These are phyloP conservation scores for Amanita molliuscula DNA, from an alignment of 768 basidiomycete genomes.

Conservation along the genomic window DNA sequence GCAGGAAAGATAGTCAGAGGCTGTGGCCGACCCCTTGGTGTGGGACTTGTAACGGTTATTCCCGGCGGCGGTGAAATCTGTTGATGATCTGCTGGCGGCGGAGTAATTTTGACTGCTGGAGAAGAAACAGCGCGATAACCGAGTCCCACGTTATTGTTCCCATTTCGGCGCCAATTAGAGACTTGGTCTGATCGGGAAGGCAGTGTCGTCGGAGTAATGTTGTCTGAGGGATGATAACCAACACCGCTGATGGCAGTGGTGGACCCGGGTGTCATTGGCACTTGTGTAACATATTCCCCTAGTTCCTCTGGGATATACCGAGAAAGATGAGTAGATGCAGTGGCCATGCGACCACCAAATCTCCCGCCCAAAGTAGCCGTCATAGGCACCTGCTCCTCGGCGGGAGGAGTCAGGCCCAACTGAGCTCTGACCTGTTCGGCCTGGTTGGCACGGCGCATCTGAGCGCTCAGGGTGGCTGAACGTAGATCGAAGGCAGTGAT, in stretches of 20 bases:
- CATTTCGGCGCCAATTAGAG: constrained; percentile 73
- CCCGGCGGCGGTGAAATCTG: constrained; percentile 42
- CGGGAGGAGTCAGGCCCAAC: constrained; percentile 30
- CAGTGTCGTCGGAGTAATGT: constrained; percentile 18
- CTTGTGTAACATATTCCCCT: neutral
- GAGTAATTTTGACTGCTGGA: constrained; percentile 63
- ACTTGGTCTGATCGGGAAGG: constrained; percentile 80
- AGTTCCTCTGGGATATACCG: constrained; percentile 29
- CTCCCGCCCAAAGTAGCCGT: constrained; percentile 70
- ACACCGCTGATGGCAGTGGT: constrained; percentile 69
- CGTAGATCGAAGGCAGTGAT: constrained; percentile 56
- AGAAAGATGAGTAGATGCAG: constrained; percentile 25
- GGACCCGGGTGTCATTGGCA: constrained; percentile 35
- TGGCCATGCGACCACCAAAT: constrained; percentile 57
- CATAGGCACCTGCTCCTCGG: constrained; percentile 66
- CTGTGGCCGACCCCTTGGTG: constrained; percentile 45
- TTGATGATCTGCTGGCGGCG: constrained; percentile 47
- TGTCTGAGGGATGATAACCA: constrained; percentile 39
- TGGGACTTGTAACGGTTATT: constrained; percentile 14
- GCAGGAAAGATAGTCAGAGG: constrained; percentile 53
- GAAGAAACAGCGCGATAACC: constrained; percentile 50
- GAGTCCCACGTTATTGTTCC: constrained; percentile 60
- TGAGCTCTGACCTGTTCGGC: constrained; percentile 57
- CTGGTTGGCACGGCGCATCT: constrained; percentile 60
- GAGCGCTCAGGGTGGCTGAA: constrained; percentile 40